Evolutionary conservation across 352 stramenopile species (phyloP), one percentile per base, ranked within the genome.

Genomic region (Pythium rhizo-oryzae): DNA sequence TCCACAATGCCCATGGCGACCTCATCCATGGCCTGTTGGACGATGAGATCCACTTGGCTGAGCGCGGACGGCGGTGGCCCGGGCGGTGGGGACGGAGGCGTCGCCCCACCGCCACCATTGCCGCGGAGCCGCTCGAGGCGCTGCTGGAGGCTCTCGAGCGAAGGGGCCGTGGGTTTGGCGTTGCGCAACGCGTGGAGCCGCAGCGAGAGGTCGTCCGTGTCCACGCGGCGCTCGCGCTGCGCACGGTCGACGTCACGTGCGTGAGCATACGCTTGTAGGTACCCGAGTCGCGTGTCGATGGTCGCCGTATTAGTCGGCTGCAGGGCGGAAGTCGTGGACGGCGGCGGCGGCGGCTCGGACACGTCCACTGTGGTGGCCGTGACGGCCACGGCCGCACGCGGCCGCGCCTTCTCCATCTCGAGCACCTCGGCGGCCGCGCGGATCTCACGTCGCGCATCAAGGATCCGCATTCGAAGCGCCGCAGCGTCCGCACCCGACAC

Each of bases 21-120:
- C 53, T 92, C 84, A 25, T 92, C 84, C 49, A 79, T 72, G 35
- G 78, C 81, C 56, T 89, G 81, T 52, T 81, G 78, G 58, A 92
- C 80, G 58, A 92, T 80, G 19, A 70, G 66, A 25, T 84, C 74
- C 39, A 73, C 67, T 3, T 51, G 43, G 47, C 53, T 73, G 33
- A 68, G 41, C 44, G 23, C 35, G 37, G 37, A 12, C 13, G 37
- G 9, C 37, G 28, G 33, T 8, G 6, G 23, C 25, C 35, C 18
- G 23, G 13, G 11, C 54, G 41, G 51, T 24, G 43, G 15, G 16
- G 50, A 39, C 59, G 69, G 59, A 33, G 50, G 75, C 53, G 76
- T 74, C 30, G 9, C 70, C 2, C 25, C 30, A 6, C 6, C 28
- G 28, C 28, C 28, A 6, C 28, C 28, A 33, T 33, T 33, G 2